These are phyloP conservation scores for Anaeromyces robustus DNA, from an alignment of 192 early-diverging fungal species.

Conservation along the genomic window DNA sequence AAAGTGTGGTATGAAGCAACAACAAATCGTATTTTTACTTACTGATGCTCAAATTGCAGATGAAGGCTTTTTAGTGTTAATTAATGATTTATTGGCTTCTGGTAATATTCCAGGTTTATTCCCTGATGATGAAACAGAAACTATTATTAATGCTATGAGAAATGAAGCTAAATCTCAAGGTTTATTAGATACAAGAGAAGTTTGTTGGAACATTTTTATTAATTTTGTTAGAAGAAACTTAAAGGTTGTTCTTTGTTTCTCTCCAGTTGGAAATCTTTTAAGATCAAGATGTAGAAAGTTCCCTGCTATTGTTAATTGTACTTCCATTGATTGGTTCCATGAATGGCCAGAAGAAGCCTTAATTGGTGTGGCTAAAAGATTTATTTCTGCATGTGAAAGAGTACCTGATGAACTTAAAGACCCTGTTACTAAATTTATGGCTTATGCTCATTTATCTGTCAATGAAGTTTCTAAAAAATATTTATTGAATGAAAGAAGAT, in stretches of 20 bases:
- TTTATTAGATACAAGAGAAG: constrained; percentile 40
- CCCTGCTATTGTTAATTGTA: constrained; percentile 35
- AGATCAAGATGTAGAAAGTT: constrained; percentile 43
- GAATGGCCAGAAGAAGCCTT: constrained; percentile 34
- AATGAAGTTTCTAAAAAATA: constrained; percentile 42
- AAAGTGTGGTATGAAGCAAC: constrained; percentile 44
- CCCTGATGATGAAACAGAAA: constrained; percentile 51
- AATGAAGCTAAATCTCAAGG: constrained; percentile 43
- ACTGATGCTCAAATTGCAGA: constrained; percentile 49
- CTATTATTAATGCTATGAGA: constrained; percentile 43
- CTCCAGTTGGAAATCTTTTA: constrained; percentile 43
- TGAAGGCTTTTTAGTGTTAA: constrained; percentile 45
- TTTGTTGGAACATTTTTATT: constrained; percentile 53
- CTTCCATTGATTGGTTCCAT: constrained; percentile 51
- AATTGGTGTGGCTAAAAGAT: constrained; percentile 38
- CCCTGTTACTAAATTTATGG: constrained; percentile 44
- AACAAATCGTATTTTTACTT: constrained; percentile 43
- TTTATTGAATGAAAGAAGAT: constrained; percentile 43
- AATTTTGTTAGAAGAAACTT: constrained; percentile 31
- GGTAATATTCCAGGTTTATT: constrained; percentile 52
- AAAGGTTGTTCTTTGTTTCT: constrained; percentile 49
- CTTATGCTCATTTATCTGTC: constrained; percentile 40
- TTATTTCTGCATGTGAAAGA: constrained; percentile 33
- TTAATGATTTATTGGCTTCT: constrained; percentile 47
- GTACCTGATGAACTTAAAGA: constrained; percentile 30